Conservation (phyloP, 352 stramenopile genomes). For the Phytophthora hybrid region DNA sequence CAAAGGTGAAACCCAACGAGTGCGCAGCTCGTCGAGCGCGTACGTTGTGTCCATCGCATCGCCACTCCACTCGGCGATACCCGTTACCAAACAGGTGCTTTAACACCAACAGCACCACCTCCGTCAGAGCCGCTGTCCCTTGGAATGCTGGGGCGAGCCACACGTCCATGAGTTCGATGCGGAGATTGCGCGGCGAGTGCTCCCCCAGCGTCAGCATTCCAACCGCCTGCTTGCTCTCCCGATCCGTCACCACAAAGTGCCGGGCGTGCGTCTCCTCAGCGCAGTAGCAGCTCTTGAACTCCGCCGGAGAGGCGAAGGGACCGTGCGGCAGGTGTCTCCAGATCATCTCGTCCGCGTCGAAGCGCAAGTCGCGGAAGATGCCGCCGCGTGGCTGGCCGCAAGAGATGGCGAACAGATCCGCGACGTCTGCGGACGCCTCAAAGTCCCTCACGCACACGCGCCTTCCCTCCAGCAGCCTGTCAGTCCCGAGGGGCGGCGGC, state of each 20-base stretch:
- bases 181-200: constrained; percentile 83
- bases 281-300: constrained; percentile 54
- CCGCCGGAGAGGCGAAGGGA: constrained; percentile 52
- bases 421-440: constrained; percentile 28
- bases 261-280: constrained; percentile 44
- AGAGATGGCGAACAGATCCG: constrained; percentile 57
- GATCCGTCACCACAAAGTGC: constrained; percentile 75
- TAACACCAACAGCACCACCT: constrained; percentile 79
- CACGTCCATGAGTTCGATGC: constrained; percentile 79
- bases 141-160: constrained; percentile 89
- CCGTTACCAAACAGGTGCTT: constrained; percentile 72
- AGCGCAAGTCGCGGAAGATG: constrained; percentile 68
- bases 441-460: constrained; percentile 65
- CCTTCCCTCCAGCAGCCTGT: constrained; percentile 43
- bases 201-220: constrained; percentile 82
- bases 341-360: constrained; percentile 81
- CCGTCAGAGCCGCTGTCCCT: constrained; percentile 50
- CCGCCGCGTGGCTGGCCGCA: constrained; percentile 51
- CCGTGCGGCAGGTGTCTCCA: constrained; percentile 78
- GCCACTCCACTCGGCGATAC: constrained; percentile 90
- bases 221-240: constrained; percentile 55
- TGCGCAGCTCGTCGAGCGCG: constrained; percentile 80
- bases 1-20: constrained; percentile 86
- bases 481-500: constrained; percentile 42
- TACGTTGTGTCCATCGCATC: constrained; percentile 89